Conservation (phyloP, 2,329 filamentous ascomycete species). For the Alternaria ventricosa region DNA sequence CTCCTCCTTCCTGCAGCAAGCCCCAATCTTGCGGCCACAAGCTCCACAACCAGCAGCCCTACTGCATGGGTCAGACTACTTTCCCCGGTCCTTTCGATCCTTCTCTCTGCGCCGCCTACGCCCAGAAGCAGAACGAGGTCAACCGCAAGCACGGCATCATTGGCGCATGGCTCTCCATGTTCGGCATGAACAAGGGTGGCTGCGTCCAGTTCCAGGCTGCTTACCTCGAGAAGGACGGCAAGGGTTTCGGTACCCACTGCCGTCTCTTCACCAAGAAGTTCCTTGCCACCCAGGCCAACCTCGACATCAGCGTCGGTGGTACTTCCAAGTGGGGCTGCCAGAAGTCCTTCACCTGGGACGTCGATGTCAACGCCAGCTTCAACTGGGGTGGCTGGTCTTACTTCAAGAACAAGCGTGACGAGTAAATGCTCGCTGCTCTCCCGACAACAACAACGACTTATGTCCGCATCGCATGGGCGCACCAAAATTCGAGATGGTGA, state of each 20-base stretch:
- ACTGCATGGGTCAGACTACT: constrained; percentile 34
- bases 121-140: constrained; percentile 30
- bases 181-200: constrained; percentile 28
- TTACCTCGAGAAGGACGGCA: constrained; percentile 31
- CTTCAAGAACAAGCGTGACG: constrained; percentile 9
- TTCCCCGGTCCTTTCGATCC: constrained; percentile 37
- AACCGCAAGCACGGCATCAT: constrained; percentile 26
- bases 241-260: constrained; percentile 34
- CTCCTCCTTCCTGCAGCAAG: constrained; percentile 28
- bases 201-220: constrained; percentile 35
- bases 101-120: constrained; percentile 31
- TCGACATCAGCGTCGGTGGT: constrained; percentile 25
- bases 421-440: constrained; percentile 9
- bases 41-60: constrained; percentile 31
- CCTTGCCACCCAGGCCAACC: constrained; percentile 19
- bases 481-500: background rate
- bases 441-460: background rate
- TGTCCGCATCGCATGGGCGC: background rate
- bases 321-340: constrained; percentile 26
- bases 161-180: constrained; percentile 16
- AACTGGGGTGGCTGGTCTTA: constrained; percentile 22
- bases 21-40: constrained; percentile 29
- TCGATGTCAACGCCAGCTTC: constrained; percentile 31
- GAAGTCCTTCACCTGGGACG: constrained; percentile 32
- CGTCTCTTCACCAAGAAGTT: constrained; percentile 37